Base-by-base conservation (phyloP, 768 basidiomycete genomes). In the Bullera alba region DNA sequence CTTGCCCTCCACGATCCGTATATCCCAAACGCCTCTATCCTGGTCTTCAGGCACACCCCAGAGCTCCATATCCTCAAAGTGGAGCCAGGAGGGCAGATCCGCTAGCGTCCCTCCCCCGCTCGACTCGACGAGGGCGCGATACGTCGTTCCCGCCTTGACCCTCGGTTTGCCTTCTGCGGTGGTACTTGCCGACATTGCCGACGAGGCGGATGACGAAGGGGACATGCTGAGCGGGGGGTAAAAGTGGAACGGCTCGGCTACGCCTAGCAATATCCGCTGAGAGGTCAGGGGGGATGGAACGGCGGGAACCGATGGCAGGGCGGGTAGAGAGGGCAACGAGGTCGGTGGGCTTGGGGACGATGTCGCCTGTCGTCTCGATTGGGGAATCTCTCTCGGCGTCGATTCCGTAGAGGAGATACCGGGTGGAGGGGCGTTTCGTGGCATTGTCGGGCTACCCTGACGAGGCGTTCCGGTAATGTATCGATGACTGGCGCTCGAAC, bases 1-100 rank as follows among this genome's bases (percentile, higher is more conserved):
- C 19, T 30, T 30, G 29, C 52, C 56, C 53, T 65, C 63, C 4
- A 65, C 51, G 21, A 65, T 53, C 27, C 60, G 48, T 10, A 65
- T 29, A 29, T 65, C 54, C 45, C 57, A 54, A 12, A 54, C 51
- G 1, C 62, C 67, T 34, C 56, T 48, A 34, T 62, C 58, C 30
- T 48, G 54, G 26, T 59, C 53, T 10, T 50, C 47, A 2, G 69
- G 63, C n/a, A 67, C 59, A n/a, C 69, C 69, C 63, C 67, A 69
- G 34, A 71, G 50, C 41, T 69, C 67, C 44, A 61, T 57, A 50
- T 58, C 65, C 23, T 69, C 67, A 47, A 67, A 71, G 32, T 64
- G 56, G 32, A 71, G 38, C 67, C 67, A 71, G 14, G 46, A 54
- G 12, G 67, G 69, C 43, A 70, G 49, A 5, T 28, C 30, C 37